Percentiles rank a stretch among this genome's conserved stretches.
phyloP scores from a whole-genome alignment of 305 asterid species.

The Fraxinus paxiana region DNA sequence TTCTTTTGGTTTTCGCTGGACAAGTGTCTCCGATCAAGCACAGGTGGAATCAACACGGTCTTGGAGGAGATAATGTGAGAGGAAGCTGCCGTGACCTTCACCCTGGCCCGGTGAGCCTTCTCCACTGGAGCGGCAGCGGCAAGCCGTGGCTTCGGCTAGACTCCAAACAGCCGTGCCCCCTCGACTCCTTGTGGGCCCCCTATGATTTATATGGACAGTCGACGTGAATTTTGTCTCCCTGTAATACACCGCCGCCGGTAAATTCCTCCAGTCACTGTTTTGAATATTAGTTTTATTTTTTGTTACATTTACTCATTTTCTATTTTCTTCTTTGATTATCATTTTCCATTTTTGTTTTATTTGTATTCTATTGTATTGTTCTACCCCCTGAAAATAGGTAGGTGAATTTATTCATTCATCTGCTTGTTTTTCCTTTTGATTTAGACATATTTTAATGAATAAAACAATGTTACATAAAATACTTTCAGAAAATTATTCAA shows the following conservation, averaged over 20 bases:
- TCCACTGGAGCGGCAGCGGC: constrained; percentile 97
- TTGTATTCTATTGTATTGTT: constrained; percentile 41
- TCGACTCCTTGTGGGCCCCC: constrained; percentile 80
- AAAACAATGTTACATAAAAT: neutral
- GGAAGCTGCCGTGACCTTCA: constrained; percentile 94
- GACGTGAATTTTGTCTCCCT: constrained; percentile 24
- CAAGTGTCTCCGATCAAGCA: constrained; percentile 90
- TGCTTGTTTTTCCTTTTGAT: neutral
- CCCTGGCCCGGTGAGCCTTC: constrained; percentile 85
- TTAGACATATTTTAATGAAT: neutral
- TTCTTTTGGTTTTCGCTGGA: constrained; percentile 76
- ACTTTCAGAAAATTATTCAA: no score
- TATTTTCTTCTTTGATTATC: constrained; percentile 21
- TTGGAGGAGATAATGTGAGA: constrained; percentile 85
- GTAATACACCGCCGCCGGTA: constrained; percentile 42
- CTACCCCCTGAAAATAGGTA: neutral
- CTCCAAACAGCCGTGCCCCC: constrained; percentile 72
- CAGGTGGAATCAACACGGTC: constrained; percentile 92
- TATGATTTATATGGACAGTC: constrained; percentile 70
- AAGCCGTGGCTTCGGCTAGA: constrained; percentile 96
- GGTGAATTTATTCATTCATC: constrained; percentile 15
- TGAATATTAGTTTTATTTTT: constrained; percentile 24
- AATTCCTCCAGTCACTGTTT: constrained; percentile 43
- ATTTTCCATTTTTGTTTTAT: constrained; percentile 22
- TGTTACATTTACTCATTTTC: constrained; percentile 9